Percentiles rank a stretch among this genome's conserved stretches.
Evolutionary conservation across 345 rosid species (phyloP).

Genomic region (Lumnitzera racemosa): DNA sequence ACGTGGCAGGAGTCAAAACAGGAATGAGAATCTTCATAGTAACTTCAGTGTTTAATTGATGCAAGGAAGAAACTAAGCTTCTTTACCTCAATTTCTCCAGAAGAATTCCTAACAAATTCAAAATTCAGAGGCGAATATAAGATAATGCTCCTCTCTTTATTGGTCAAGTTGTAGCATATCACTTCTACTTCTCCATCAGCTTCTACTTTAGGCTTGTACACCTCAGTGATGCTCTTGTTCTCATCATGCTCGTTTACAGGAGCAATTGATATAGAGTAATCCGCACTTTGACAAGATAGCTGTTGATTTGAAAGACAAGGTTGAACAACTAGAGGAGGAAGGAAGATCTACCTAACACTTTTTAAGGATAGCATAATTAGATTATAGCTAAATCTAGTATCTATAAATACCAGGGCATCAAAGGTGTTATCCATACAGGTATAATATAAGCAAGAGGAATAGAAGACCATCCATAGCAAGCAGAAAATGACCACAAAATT

Average conservation of each 20-base stretch:
- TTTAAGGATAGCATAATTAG: not conserved
- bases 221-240: constrained; percentile 13
- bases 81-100: constrained; percentile 18
- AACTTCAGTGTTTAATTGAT: constrained; percentile 2
- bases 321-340: constrained; percentile 3
- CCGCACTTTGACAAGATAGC: constrained; percentile 9
- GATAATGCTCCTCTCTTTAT: constrained; percentile 7
- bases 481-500: too few species aligned
- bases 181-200: constrained; percentile 12
- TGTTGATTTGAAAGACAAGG: constrained; percentile 13
- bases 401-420: too few species aligned
- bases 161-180: not conserved
- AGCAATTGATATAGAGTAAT: constrained; percentile 5
- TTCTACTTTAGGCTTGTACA: constrained; percentile 13
- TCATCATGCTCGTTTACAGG: constrained; percentile 14
- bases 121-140: constrained; percentile 20
- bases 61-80: constrained; percentile 1
- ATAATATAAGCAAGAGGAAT: too few species aligned
- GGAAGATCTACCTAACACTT: not conserved
- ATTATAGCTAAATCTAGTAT: not conserved
- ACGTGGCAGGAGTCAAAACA: not conserved
- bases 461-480: too few species aligned
- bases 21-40: not conserved
- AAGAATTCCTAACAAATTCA: constrained; percentile 8
- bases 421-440: too few species aligned